Conservation (phyloP, 257 asterid species). For the Przewalskia tangutica region DNA sequence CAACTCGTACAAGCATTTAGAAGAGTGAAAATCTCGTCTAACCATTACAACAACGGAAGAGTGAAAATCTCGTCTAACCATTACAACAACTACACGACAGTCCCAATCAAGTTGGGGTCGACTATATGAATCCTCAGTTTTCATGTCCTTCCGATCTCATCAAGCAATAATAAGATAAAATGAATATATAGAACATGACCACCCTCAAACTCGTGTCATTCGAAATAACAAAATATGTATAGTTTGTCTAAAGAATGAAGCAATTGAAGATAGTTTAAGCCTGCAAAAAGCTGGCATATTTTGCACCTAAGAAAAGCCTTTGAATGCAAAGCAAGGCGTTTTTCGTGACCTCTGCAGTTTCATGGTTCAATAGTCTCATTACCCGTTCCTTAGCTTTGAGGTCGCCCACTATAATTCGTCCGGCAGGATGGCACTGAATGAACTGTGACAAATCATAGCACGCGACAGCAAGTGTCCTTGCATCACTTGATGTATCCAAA, state of each 20-base stretch:
- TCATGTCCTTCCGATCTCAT: not conserved
- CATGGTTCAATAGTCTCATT: constrained; percentile 92
- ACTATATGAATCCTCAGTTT: not conserved
- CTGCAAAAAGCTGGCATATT: constrained; percentile 92
- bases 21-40: not conserved
- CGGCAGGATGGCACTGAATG: constrained; percentile 87
- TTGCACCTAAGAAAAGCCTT: constrained; percentile 91
- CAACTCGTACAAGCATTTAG: not conserved
- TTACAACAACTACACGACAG: too few species aligned
- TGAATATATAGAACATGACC: not conserved
- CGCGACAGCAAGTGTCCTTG: constrained; percentile 84
- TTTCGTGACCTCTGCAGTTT: constrained; percentile 76
- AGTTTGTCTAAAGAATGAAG: not conserved
- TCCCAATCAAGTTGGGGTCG: not conserved
- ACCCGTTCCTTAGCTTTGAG: constrained; percentile 93
- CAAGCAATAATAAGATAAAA: not conserved
- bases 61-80: too few species aligned
- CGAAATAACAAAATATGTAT: not conserved
- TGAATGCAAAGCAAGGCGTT: constrained; percentile 94
- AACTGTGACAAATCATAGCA: constrained; percentile 90
- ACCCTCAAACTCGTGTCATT: not conserved
- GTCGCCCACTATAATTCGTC: constrained; percentile 72
- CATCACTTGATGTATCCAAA: constrained; percentile 74
- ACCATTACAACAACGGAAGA: not conserved
- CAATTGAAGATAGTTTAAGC: constrained; percentile 17